Evolutionary conservation across 176 grass and related monocot species (phyloP).

Genomic region (Oryza meyeriana): DNA sequence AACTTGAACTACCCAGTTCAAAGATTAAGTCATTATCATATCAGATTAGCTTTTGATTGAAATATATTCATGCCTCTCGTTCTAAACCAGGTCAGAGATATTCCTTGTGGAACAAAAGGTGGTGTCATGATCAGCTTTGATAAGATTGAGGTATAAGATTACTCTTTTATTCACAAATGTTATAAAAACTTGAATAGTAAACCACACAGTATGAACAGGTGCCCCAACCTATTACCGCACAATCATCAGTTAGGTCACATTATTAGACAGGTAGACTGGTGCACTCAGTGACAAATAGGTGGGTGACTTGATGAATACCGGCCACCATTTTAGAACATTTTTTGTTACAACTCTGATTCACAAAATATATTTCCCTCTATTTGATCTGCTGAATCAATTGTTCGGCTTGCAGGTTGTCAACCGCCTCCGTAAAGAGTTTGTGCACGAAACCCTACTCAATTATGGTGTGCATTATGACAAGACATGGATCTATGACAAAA

Average conservation of each 20-base stretch:
- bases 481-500: constrained; percentile 99
- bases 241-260: not conserved
- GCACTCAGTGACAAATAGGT: not conserved
- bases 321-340: not conserved
- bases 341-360: constrained; percentile 2
- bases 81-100: constrained; percentile 82
- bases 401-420: constrained; percentile 71
- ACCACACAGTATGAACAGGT: not conserved
- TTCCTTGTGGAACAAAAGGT: constrained; percentile 98
- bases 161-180: not conserved
- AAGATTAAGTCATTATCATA: not conserved
- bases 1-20: not conserved
- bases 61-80: constrained; percentile 6
- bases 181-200: not conserved
- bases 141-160: constrained; percentile 86
- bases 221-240: not conserved
- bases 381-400: not conserved
- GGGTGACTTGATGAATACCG: not conserved
- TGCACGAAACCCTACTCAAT: constrained; percentile 87
- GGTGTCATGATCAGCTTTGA: constrained; percentile 99
- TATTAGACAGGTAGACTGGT: not conserved
- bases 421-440: constrained; percentile 84
- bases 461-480: constrained; percentile 97
- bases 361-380: constrained; percentile 12
- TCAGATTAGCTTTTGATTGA: constrained; percentile 1